Base-by-base conservation (phyloP, 176 grass and related monocot genomes). In the Oryza meridionalis region DNA sequence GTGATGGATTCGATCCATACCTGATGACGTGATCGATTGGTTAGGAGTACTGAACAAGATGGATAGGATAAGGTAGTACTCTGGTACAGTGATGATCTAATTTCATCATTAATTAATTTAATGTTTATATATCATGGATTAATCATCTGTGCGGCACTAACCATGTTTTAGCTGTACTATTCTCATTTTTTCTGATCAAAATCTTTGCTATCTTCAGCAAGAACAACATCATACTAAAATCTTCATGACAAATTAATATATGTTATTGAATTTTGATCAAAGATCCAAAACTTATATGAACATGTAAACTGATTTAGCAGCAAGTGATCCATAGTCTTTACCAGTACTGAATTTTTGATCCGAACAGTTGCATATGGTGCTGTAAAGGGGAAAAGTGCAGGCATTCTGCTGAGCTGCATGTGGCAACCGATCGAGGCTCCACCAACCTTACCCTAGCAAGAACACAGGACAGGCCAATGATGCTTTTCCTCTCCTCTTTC, bases 311-410 rank as follows among this genome's bases (percentile, higher is more conserved):
- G n/a, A 40, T 1, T 1, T 62, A 62, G 21, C n/a, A 62, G 8
- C n/a, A 24, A 24, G 6, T 62, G 21, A 62, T 62, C 0, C 58
- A 62, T 62, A 24, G 19, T 16, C 14, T 51, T 51, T 51, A 16
- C 0, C 49, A 11, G 44, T 51, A 8, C 19, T n/a, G 19, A 21
- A 21, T 0, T 11, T 62, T 62, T 62, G 58, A 62, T 62, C 58
- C 9, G 58, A 16, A 4, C 58, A 78, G 66, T 65, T 37, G 16
- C 75, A 35, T 35, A 59, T 74, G 84, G 81, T 46, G 63, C 40
- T 70, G 62, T 80, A 87, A 86, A 84, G 77, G 24, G 73, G n/a
- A 77, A 73, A 75, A 35, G 49, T 47, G 15, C 24, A 25, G 37
- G 13, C 61, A 11, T 46, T 65, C 44, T 32, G 53, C 53, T 75